Conservation (phyloP, 1,139 yeast genomes). For the Debaryomyces sp. region DNA sequence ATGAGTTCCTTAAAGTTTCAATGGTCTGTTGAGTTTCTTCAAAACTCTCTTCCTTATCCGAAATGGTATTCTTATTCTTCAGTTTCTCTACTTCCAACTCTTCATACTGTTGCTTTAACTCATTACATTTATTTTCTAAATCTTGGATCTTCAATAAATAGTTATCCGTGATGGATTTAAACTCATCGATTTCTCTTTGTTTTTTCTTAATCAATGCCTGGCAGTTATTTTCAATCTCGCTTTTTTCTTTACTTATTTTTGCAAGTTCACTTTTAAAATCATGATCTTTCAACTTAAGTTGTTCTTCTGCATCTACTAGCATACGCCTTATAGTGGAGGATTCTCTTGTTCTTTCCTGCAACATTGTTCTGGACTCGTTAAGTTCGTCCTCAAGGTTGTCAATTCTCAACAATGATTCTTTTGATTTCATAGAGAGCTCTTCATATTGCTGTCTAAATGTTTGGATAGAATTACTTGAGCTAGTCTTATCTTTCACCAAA, state of each 20-base stretch:
- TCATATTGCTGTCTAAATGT: slow-evolving; percentile 72
- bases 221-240: slow-evolving; percentile 56
- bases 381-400: slow-evolving; percentile 82
- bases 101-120: slow-evolving; percentile 19
- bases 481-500: slow-evolving; percentile 46
- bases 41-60: slow-evolving; percentile 22
- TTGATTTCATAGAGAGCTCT: slow-evolving; percentile 68
- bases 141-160: slow-evolving; percentile 31
- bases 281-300: slow-evolving; percentile 46
- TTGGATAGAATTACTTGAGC: slow-evolving; percentile 59
- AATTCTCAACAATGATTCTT: slow-evolving; percentile 61
- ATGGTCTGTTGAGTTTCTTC: slow-evolving; percentile 37
- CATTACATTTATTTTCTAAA: slow-evolving; percentile 47
- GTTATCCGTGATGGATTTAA: slow-evolving; percentile 30
- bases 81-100: slow-evolving; percentile 15
- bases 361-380: slow-evolving; percentile 65
- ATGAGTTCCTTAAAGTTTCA: slow-evolving; percentile 53
- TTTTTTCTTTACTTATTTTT: slow-evolving; percentile 57
- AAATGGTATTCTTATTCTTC: neutral
- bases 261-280: slow-evolving; percentile 33
- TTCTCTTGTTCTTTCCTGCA: slow-evolving; percentile 83
- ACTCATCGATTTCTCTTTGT: slow-evolving; percentile 53
- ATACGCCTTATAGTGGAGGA: slow-evolving; percentile 71
- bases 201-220: slow-evolving; percentile 52
- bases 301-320: slow-evolving; percentile 67